Evolutionary conservation across 2,329 filamentous ascomycete genomes (phyloP).

Genomic region (Trichophyton simii): DNA sequence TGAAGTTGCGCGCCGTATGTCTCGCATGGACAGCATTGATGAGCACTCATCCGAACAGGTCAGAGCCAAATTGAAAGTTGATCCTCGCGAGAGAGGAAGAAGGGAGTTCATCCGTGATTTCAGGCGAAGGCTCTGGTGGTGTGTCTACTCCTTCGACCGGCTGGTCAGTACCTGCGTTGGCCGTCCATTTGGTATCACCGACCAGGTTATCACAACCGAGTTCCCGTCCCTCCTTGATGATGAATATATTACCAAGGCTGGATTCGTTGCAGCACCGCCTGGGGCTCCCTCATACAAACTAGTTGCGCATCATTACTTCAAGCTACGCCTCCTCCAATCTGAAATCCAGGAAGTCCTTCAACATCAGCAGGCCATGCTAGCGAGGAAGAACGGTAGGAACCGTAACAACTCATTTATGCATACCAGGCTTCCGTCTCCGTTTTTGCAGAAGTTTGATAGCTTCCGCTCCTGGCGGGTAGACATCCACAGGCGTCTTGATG

Average conservation of each 20-base stretch:
- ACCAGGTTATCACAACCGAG: constrained; percentile 90
- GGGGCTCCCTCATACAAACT: constrained; percentile 71
- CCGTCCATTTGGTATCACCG: constrained; percentile 85
- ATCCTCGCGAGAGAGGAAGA: constrained; percentile 49
- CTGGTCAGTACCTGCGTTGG: constrained; percentile 90
- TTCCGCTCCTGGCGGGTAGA: constrained; percentile 82
- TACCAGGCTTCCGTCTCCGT: constrained; percentile 68
- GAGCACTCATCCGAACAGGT: constrained; percentile 4
- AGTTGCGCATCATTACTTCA: constrained; percentile 85
- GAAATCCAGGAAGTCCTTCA: constrained; percentile 91
- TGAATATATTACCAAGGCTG: constrained; percentile 67
- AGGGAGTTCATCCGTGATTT: constrained; percentile 79
- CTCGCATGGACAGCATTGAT: constrained; percentile 8
- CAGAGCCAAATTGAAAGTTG: constrained; percentile 26
- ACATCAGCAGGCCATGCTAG: constrained; percentile 75
- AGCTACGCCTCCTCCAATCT: constrained; percentile 75
- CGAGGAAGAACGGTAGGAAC: constrained; percentile 50
- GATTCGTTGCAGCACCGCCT: constrained; percentile 51
- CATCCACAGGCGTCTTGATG: constrained; percentile 66
- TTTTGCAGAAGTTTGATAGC: constrained; percentile 67
- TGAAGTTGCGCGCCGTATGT: constrained; percentile 13
- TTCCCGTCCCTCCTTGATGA: constrained; percentile 85
- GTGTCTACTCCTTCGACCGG: constrained; percentile 88
- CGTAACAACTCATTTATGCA: constrained; percentile 58
- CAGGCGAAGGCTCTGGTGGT: constrained; percentile 86